phyloP scores from a whole-genome alignment of 345 rosid species.

The Salix brachista region DNA sequence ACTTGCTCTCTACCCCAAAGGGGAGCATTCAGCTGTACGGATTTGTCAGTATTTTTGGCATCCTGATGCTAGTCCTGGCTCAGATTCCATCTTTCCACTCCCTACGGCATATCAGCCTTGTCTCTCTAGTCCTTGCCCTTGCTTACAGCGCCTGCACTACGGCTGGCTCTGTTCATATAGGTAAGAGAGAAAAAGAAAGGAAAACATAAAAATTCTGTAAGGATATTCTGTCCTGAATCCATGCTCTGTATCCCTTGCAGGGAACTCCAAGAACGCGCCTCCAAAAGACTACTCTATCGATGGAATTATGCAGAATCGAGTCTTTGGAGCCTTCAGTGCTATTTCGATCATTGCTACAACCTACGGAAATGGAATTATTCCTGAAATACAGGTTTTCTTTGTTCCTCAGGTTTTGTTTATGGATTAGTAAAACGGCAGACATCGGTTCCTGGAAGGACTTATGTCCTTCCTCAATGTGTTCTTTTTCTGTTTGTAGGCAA shows the following conservation, averaged over 20 bases:
- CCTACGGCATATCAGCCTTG: conserved; percentile 19
- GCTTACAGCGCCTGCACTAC: conserved; percentile 19
- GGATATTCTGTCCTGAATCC: background rate
- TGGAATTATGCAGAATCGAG: background rate
- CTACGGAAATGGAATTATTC: conserved; percentile 25
- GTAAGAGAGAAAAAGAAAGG: background rate
- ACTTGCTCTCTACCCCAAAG: conserved; percentile 16
- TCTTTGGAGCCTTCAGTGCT: conserved; percentile 13
- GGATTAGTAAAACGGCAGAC: too few species aligned
- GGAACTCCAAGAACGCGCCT: conserved; percentile 9
- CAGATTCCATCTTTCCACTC: conserved; percentile 29
- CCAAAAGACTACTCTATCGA: conserved; percentile 5
- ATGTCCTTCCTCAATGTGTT: background rate
- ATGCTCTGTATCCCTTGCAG: background rate
- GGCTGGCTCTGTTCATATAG: conserved; percentile 20
- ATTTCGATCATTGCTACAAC: conserved; percentile 20
- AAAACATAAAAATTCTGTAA: background rate
- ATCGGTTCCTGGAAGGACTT: too few species aligned
- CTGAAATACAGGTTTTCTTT: conserved; percentile 18
- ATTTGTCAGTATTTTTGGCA: conserved; percentile 15
- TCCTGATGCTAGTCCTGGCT: conserved; percentile 15
- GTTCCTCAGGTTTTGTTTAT: background rate
- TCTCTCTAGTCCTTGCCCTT: conserved; percentile 15
- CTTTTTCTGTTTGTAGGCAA: conserved; percentile 8
- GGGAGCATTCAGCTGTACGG: conserved; percentile 22